phyloP scores from a whole-genome alignment of 139 green algal genomes.

The Closterium sp. region DNA sequence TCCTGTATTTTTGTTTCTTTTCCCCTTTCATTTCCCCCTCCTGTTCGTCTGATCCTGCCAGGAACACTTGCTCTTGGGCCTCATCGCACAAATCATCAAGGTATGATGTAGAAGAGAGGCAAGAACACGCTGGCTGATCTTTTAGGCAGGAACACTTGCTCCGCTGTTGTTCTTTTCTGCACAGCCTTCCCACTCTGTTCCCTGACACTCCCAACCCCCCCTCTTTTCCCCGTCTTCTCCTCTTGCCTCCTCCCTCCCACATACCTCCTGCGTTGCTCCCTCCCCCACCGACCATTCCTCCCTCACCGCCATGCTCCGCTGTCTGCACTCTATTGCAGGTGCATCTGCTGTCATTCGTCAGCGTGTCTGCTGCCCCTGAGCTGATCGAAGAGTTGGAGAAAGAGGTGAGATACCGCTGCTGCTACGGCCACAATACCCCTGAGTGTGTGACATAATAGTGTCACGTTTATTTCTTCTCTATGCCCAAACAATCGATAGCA shows the following conservation, averaged over 20 bases:
- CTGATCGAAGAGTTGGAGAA: constrained; percentile 19
- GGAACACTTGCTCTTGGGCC: constrained; percentile 39
- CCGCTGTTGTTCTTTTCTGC: too few relatives aligned
- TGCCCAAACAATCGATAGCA: too few relatives aligned
- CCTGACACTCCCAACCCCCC: too few relatives aligned
- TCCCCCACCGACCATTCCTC: background rate
- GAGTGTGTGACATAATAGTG: too few relatives aligned
- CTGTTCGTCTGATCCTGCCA: background rate
- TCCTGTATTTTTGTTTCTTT: background rate
- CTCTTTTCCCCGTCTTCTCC: background rate
- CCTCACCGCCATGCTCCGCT: background rate
- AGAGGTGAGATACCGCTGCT: constrained; percentile 34
- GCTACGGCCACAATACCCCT: too few relatives aligned
- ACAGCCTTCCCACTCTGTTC: too few relatives aligned
- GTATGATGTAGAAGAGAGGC: background rate
- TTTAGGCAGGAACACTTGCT: too few relatives aligned
- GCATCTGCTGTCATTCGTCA: constrained; percentile 36
- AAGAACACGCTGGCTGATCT: too few relatives aligned
- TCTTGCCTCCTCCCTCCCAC: background rate
- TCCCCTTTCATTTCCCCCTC: background rate
- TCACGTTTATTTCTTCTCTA: too few relatives aligned
- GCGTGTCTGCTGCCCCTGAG: constrained; percentile 31
- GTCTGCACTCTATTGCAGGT: constrained; percentile 20
- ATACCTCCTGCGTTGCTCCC: background rate
- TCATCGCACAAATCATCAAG: constrained; percentile 53